Conservation (phyloP, 345 rosid genomes). For the Limnanthes douglasii region DNA sequence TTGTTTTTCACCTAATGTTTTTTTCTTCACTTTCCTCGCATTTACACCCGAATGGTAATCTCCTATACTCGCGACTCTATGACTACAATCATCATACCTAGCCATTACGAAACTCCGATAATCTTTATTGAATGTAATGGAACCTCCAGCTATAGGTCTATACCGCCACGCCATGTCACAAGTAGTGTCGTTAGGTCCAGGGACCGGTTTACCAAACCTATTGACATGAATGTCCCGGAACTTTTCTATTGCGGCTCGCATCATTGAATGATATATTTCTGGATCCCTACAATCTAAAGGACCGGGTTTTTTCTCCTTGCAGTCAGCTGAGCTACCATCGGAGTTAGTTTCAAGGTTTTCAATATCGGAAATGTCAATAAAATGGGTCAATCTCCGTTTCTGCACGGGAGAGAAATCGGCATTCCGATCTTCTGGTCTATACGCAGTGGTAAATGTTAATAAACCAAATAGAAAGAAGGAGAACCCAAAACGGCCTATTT, state of each 20-base stretch:
- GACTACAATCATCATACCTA: constrained; percentile 49
- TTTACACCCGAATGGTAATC: constrained; percentile 86
- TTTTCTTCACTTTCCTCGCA: constrained; percentile 86
- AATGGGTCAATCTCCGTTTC: constrained; percentile 64
- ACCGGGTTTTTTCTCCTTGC: constrained; percentile 27
- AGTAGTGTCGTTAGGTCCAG: constrained; percentile 36
- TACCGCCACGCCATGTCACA: constrained; percentile 96
- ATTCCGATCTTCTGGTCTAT: constrained; percentile 77
- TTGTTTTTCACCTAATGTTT: constrained; percentile 18
- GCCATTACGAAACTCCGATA: constrained; percentile 60
- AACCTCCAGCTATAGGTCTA: constrained; percentile 88
- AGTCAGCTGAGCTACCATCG: constrained; percentile 13
- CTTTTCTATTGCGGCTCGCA: constrained; percentile 60
- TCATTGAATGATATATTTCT: constrained; percentile 72
- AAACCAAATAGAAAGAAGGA: constrained; percentile 63
- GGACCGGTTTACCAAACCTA: constrained; percentile 64
- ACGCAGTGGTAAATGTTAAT: constrained; percentile 74
- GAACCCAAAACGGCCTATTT: constrained; percentile 81
- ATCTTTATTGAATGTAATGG: constrained; percentile 75
- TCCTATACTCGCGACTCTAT: constrained; percentile 45
- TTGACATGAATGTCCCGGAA: constrained; percentile 84
- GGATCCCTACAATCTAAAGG: constrained; percentile 79
- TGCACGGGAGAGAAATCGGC: constrained; percentile 55
- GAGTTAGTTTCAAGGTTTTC: constrained; percentile 9
- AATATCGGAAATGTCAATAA: constrained; percentile 54